Percentiles rank a stretch among this genome's conserved stretches.
Evolutionary conservation across 1,139 yeast genomes (phyloP).

Genomic region (Debaryomyces sp.): DNA sequence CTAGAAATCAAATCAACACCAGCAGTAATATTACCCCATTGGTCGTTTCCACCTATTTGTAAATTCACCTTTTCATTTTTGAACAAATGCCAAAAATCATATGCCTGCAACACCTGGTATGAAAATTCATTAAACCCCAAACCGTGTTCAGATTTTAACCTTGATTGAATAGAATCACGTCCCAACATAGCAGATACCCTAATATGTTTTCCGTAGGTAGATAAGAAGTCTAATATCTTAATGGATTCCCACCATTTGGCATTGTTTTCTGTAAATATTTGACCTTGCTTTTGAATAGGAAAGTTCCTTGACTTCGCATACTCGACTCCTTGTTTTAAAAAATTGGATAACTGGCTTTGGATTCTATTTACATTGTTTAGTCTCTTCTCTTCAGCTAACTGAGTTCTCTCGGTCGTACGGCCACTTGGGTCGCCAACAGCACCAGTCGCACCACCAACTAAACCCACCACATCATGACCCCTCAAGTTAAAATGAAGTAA

Average conservation of each 20-base stretch:
- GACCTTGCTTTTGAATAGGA: conserved; percentile 40
- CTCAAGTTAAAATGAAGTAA: conserved; percentile 79
- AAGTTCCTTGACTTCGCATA: conserved; percentile 62
- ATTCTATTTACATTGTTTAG: conserved; percentile 64
- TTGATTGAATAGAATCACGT: conserved; percentile 80
- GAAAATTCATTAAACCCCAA: conserved; percentile 93
- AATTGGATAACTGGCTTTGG: conserved; percentile 58
- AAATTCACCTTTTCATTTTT: conserved; percentile 59
- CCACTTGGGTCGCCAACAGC: conserved; percentile 98
- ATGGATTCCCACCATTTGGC: conserved; percentile 85
- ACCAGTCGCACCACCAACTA: conserved; percentile 99
- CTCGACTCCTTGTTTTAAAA: conserved; percentile 63
- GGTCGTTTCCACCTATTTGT: conserved; percentile 97
- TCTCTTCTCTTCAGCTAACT: conserved; percentile 55
- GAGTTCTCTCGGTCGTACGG: conserved; percentile 69
- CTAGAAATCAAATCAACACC: conserved; percentile 87
- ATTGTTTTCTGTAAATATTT: conserved; percentile 58
- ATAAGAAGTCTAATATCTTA: conserved; percentile 74
- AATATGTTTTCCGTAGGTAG: conserved; percentile 75
- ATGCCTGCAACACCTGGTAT: conserved; percentile 91
- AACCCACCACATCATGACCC: conserved; percentile 80
- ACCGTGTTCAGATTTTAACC: conserved; percentile 72
- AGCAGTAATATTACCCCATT: conserved; percentile 98
- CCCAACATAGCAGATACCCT: conserved; percentile 87
- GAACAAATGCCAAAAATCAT: conserved; percentile 86